phyloP scores from a whole-genome alignment of 371 early-diverging fungal species.

The Mucor irregularis region DNA sequence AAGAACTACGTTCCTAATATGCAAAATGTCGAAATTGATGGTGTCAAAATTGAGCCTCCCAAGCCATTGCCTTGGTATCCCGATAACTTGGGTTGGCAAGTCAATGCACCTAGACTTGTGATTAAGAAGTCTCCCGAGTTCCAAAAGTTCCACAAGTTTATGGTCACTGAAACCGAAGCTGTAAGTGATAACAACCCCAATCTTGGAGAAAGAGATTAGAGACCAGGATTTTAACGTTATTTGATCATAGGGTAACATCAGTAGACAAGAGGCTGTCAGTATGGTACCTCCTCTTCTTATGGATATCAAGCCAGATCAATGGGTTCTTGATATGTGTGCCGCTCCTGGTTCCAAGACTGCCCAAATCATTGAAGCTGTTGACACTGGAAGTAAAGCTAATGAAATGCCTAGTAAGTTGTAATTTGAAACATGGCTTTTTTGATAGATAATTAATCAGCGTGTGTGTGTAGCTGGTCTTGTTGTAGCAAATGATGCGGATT shows the following conservation, averaged over 20 bases:
- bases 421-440: too few species aligned
- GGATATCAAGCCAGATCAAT: conserved; percentile 90
- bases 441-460: too few species aligned
- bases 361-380: conserved; percentile 92
- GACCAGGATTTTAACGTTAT: not conserved
- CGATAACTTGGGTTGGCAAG: conserved; percentile 87
- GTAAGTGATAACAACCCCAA: conserved; percentile 44
- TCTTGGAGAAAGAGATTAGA: not conserved
- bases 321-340: conserved; percentile 88
- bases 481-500: conserved; percentile 97
- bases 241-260: conserved; percentile 82
- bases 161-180: conserved; percentile 93
- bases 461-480: conserved; percentile 73
- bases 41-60: conserved; percentile 72
- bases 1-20: conserved; percentile 57
- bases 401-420: conserved; percentile 59
- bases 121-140: conserved; percentile 76
- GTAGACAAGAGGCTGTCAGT: conserved; percentile 97
- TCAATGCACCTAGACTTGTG: conserved; percentile 66
- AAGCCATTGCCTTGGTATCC: conserved; percentile 89
- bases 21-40: conserved; percentile 65
- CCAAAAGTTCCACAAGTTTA: conserved; percentile 85
- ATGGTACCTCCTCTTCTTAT: conserved; percentile 98
- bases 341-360: conserved; percentile 92
- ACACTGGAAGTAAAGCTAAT: conserved; percentile 63